A percentile compares a stretch with the other conserved stretches of the same genome.
These are phyloP conservation scores for Trichoderma pleuroti DNA, from an alignment of 2,329 filamentous ascomycete genomes.

Conservation along the genomic window DNA sequence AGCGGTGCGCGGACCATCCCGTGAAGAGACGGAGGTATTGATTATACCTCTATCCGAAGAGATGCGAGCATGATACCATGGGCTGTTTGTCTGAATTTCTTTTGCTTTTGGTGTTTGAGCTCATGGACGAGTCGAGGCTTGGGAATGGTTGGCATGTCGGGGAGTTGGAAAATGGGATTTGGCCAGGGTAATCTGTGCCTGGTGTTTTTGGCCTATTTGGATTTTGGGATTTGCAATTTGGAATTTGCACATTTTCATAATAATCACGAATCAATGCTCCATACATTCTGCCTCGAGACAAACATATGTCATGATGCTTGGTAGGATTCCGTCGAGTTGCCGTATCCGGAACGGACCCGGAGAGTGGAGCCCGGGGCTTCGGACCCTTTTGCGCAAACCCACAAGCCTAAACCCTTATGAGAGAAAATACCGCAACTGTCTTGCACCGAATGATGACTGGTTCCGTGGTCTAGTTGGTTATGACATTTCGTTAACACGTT, in stretches of 20 bases:
- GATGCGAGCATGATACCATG: background rate
- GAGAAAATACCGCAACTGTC: background rate
- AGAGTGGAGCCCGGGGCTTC: background rate
- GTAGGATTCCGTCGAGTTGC: background rate
- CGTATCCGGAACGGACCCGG: background rate
- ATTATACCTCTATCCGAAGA: background rate
- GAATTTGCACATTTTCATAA: no score
- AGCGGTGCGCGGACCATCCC: background rate
- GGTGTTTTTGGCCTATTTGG: background rate
- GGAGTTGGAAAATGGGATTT: background rate
- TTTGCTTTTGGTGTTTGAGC: background rate
- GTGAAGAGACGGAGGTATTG: background rate
- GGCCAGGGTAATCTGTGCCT: background rate
- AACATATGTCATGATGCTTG: background rate
- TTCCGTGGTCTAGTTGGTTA: conserved; percentile 31
- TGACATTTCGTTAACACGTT: conserved; percentile 28
- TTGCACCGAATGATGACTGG: background rate
- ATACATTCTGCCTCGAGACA: background rate
- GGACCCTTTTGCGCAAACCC: background rate
- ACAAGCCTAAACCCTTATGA: background rate
- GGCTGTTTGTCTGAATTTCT: background rate
- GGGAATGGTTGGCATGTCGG: background rate
- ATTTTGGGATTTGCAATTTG: background rate
- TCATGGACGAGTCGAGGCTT: background rate
- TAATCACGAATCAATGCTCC: background rate